Conservation (phyloP, 345 rosid genomes). For the Camelina neglecta region DNA sequence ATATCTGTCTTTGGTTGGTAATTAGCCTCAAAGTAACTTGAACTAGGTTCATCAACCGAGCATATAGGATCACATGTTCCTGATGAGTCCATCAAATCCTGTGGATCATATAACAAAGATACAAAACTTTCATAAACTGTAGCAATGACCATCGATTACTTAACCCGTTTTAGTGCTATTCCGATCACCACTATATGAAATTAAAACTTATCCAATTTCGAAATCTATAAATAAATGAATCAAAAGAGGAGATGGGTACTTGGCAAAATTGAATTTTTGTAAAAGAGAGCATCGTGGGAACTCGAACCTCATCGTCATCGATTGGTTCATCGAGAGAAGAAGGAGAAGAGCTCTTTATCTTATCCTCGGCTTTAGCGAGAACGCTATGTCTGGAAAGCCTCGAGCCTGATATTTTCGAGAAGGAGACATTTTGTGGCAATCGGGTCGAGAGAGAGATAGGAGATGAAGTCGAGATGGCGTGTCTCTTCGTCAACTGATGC, state of each 20-base stretch:
- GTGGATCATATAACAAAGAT: slow-evolving; percentile 35
- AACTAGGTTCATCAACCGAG: slow-evolving; percentile 86
- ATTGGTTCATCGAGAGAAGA: slow-evolving; percentile 43
- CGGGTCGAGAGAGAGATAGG: slow-evolving; percentile 39
- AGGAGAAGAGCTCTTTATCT: slow-evolving; percentile 55
- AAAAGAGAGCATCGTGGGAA: background rate
- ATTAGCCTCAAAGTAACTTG: slow-evolving; percentile 64
- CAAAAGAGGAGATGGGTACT: slow-evolving; percentile 18
- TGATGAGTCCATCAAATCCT: slow-evolving; percentile 61
- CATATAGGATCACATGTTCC: slow-evolving; percentile 90
- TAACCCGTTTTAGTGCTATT: background rate
- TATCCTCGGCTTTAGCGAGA: slow-evolving; percentile 77
- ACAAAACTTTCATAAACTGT: background rate
- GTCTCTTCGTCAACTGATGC: slow-evolving; percentile 42
- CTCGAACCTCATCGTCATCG: slow-evolving; percentile 65
- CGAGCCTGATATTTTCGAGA: slow-evolving; percentile 48
- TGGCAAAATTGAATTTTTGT: background rate
- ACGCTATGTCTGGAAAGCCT: slow-evolving; percentile 51
- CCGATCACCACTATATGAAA: background rate
- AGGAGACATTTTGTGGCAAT: slow-evolving; percentile 35
- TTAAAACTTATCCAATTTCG: background rate
- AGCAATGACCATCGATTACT: background rate
- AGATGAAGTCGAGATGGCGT: slow-evolving; percentile 39
- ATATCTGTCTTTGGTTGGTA: slow-evolving; percentile 89
- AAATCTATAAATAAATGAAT: background rate